Evolutionary conservation across 2,329 filamentous ascomycete genomes (phyloP), one percentile per base, ranked within the genome.

Genomic region (Phialophora chinensis): DNA sequence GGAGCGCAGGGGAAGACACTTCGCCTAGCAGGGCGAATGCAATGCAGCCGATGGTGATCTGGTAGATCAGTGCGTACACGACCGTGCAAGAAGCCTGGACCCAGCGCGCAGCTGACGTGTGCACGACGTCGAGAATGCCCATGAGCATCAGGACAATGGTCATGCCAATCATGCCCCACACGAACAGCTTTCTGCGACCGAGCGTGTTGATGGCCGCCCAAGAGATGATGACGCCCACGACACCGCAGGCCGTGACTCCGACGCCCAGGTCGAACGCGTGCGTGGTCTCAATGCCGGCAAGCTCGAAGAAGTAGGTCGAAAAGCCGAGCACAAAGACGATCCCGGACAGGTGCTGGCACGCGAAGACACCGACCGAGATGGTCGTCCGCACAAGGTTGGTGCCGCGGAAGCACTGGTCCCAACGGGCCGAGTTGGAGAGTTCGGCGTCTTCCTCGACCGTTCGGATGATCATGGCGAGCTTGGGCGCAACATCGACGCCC

Each of bases 221-320:
- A 25, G 74, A 75, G 59, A 75, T 65, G n/a, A 77, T 69, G 57
- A 76, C 79, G 8, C 79, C 80, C 12, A 78, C 68, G 5, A 82
- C 75, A 23, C 79, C 79, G 52, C 76, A 76, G 1, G 74, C 76
- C 4, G 76, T 78, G 31, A 78, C 75, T 11, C 77, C 77, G 10
- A 80, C 76, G 4, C 77, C 78, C 23, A 79, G 74, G n/a, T 77
- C 72, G 63, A 80, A 81, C 0, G 79, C 75, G 49, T 77, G 65
- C 17, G 73, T 73, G n/a, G 72, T 70, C n/a, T 71, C 65, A 35
- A 79, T 69, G 27, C 74, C 74, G 17, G 73, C 72, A 35, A 72
- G 78, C 57, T 82, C 73, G 74, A 84, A 83, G 75, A 84, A 84
- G 72, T 83, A 84, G 3, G 79, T 81, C 4, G 77, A 76, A 70